phyloP scores from a whole-genome alignment of 2,329 filamentous ascomycete genomes.

The Exserohilum turcica region DNA sequence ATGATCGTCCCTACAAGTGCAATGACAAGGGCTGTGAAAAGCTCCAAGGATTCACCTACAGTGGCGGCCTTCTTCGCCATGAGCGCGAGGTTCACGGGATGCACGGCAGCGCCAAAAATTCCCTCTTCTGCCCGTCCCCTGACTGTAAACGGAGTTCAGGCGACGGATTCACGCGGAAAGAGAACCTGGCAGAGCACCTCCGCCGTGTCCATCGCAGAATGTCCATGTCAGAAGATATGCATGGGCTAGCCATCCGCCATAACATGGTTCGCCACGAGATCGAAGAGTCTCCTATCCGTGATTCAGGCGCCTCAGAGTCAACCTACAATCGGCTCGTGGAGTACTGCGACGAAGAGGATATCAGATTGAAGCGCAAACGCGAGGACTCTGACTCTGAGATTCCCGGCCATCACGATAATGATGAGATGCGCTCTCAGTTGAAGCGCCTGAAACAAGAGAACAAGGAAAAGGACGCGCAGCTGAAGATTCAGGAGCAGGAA shows the following conservation, averaged over 20 bases:
- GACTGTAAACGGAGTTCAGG: constrained; percentile 90
- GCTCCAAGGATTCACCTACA: constrained; percentile 92
- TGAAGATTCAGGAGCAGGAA: constrained; percentile 43
- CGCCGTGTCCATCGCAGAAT: constrained; percentile 74
- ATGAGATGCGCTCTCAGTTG: constrained; percentile 48
- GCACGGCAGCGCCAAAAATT: constrained; percentile 85
- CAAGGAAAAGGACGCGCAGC: constrained; percentile 48
- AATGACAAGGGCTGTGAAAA: constrained; percentile 83
- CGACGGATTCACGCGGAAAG: constrained; percentile 88
- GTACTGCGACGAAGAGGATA: constrained; percentile 33
- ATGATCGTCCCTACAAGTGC: constrained; percentile 92
- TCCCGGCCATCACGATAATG: constrained; percentile 30
- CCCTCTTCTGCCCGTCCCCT: constrained; percentile 80
- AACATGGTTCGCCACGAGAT: constrained; percentile 26
- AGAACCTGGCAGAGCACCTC: constrained; percentile 92
- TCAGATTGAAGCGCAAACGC: constrained; percentile 41
- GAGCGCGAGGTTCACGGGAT: constrained; percentile 93
- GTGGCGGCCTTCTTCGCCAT: constrained; percentile 84
- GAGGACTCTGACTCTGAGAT: constrained; percentile 34
- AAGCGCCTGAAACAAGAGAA: constrained; percentile 50
- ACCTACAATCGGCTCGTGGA: constrained; percentile 32
- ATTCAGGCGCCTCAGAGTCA: constrained; percentile 32
- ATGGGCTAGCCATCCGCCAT: constrained; percentile 38
- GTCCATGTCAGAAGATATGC: constrained; percentile 45
- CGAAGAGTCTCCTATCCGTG: constrained; percentile 26